Evolutionary conservation across 768 basidiomycete species (phyloP).

Genomic region (Boletus edulis): DNA sequence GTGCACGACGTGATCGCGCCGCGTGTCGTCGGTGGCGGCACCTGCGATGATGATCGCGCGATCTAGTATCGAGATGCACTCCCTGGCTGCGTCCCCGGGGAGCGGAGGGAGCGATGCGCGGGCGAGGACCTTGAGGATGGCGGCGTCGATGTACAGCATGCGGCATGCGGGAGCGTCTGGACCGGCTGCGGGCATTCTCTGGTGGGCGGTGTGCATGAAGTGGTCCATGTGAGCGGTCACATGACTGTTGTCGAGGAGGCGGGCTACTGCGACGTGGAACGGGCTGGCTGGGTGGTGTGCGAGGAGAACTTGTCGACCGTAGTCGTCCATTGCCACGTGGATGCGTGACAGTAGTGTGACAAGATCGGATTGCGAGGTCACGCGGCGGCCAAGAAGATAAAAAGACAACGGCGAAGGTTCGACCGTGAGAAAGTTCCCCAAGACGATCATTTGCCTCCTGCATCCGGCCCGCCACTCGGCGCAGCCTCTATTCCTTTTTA

Average conservation of each 20-base stretch:
- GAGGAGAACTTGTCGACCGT: slow-evolving; percentile 17
- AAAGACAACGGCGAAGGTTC: slow-evolving; percentile 50
- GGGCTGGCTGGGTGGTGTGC: background rate
- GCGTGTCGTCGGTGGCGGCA: slow-evolving; percentile 52
- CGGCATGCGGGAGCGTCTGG: slow-evolving; percentile 47
- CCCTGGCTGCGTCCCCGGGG: slow-evolving; percentile 30
- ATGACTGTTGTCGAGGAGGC: background rate
- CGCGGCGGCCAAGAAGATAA: slow-evolving; percentile 51
- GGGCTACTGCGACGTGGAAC: slow-evolving; percentile 6
- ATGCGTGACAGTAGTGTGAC: slow-evolving; percentile 18
- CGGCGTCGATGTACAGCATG: slow-evolving; percentile 73
- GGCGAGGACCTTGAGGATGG: slow-evolving; percentile 53
- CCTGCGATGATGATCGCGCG: slow-evolving; percentile 83
- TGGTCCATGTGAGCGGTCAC: slow-evolving; percentile 19
- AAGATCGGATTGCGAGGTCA: slow-evolving; percentile 36
- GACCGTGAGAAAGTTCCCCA: slow-evolving; percentile 53
- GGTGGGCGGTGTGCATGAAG: slow-evolving; percentile 48
- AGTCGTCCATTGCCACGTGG: slow-evolving; percentile 14
- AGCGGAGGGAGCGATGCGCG: slow-evolving; percentile 21
- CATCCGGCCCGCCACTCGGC: slow-evolving; percentile 44
- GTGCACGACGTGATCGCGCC: slow-evolving; percentile 57
- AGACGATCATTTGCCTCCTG: slow-evolving; percentile 38
- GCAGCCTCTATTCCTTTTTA: slow-evolving; percentile 51
- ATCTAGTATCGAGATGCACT: slow-evolving; percentile 65
- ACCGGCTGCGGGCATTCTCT: slow-evolving; percentile 43